Percentiles rank a stretch among this genome's conserved stretches.
Conservation (phyloP, 805 yeast species). For the Zygoascus flipseniorum region DNA sequence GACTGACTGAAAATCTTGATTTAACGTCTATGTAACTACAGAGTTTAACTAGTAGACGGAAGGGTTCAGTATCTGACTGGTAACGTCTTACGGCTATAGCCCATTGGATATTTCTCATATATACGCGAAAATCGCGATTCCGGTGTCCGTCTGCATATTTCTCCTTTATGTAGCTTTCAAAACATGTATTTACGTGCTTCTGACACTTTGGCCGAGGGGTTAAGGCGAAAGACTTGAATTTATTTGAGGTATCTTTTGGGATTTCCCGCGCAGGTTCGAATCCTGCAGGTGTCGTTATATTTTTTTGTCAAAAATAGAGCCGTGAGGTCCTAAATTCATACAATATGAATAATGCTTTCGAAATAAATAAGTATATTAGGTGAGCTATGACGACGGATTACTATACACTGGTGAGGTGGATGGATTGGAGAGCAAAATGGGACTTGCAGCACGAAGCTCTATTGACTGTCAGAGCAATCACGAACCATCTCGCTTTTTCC, state of each 20-base stretch:
- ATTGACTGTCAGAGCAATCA: not conserved
- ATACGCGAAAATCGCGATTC: no score
- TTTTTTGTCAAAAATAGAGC: conserved; percentile 11
- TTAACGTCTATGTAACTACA: no score
- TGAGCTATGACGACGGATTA: not conserved
- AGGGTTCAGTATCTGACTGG: no score
- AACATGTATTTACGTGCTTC: not conserved
- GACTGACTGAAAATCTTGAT: no score
- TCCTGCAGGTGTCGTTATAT: conserved; percentile 33
- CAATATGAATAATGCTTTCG: not conserved
- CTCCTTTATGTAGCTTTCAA: no score
- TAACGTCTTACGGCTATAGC: no score
- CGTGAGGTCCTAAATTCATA: not conserved
- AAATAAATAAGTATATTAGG: not conserved
- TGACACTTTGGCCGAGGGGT: conserved; percentile 7
- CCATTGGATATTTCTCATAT: no score
- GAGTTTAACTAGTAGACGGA: no score
- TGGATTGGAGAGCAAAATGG: not conserved
- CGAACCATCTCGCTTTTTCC: not conserved
- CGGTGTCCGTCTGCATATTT: no score
- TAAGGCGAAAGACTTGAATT: conserved; percentile 7
- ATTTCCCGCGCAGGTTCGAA: conserved; percentile 33
- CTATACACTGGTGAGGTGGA: not conserved
- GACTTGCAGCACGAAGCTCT: not conserved
- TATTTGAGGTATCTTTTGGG: conserved; percentile 5